These are phyloP conservation scores for Nitzschia sp. DNA, from an alignment of 108 stramenopile genomes.

Conservation along the genomic window DNA sequence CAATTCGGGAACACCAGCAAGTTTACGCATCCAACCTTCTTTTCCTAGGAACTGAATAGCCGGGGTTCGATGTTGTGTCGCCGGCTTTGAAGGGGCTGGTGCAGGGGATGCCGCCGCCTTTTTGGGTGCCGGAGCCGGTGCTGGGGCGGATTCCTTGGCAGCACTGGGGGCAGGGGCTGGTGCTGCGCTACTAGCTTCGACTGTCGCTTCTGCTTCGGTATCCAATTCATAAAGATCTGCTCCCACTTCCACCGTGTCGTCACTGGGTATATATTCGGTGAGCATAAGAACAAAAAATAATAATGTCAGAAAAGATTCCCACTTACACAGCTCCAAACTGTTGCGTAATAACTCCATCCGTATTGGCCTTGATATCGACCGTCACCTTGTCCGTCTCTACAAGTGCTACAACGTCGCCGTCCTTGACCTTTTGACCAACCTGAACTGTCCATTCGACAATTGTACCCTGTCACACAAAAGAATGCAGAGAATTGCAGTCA, in stretches of 20 bases:
- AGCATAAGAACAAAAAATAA: constrained; percentile 9
- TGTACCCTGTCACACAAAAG: constrained; percentile 59
- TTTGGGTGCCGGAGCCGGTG: constrained; percentile 22
- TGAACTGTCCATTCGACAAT: constrained; percentile 86
- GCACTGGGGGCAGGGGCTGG: constrained; percentile 19
- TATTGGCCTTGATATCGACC: constrained; percentile 89
- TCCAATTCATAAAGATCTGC: constrained; percentile 76
- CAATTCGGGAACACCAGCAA: constrained; percentile 24
- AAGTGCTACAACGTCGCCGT: constrained; percentile 86
- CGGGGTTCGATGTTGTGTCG: constrained; percentile 49
- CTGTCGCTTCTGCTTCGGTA: constrained; percentile 61
- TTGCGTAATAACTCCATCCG: constrained; percentile 72
- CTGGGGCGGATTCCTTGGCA: constrained; percentile 23
- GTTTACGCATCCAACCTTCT: constrained; percentile 66
- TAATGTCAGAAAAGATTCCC: background rate
- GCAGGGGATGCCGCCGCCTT: constrained; percentile 18
- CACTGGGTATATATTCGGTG: constrained; percentile 27
- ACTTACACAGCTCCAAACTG: constrained; percentile 76
- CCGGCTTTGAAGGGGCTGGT: background rate
- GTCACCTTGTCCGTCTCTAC: constrained; percentile 94
- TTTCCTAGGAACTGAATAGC: constrained; percentile 94
- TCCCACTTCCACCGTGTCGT: constrained; percentile 87
- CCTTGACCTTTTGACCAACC: constrained; percentile 71
- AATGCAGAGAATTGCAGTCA: background rate
- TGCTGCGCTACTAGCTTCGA: constrained; percentile 21